Conservation (phyloP, 1,284 basidiomycete species). For the Malassezia arunalokei region DNA sequence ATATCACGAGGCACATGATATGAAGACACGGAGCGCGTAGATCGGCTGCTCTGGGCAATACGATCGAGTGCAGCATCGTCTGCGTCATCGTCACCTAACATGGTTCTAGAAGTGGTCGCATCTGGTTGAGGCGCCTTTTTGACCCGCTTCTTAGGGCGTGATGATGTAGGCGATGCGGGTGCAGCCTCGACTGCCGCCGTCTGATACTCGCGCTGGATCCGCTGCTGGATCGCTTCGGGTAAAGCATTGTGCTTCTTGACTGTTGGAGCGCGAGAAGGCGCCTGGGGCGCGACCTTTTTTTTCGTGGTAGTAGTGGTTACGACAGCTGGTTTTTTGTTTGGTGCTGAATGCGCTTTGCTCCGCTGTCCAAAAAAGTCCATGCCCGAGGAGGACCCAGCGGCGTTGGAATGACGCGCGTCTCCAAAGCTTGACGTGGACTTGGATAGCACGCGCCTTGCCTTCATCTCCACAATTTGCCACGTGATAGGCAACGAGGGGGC, state of each 20-base stretch:
- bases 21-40: slow-evolving; percentile 4
- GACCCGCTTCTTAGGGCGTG: neutral
- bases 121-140: neutral
- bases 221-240: slow-evolving; percentile 4
- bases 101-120: neutral
- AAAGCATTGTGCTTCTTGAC: slow-evolving; percentile 6
- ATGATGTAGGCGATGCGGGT: neutral
- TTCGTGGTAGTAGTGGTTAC: neutral
- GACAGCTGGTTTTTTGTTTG: neutral
- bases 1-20: slow-evolving; percentile 25
- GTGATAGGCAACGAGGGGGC: too few relatives aligned
- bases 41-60: neutral
- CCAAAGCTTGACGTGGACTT: too few relatives aligned
- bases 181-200: neutral
- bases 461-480: too few relatives aligned
- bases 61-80: neutral
- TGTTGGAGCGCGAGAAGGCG: neutral
- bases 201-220: slow-evolving; percentile 3
- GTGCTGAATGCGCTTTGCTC: neutral
- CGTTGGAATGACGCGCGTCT: too few relatives aligned
- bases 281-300: slow-evolving; percentile 2
- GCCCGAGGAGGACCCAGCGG: too few relatives aligned
- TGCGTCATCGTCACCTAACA: neutral
- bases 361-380: slow-evolving; percentile 17
- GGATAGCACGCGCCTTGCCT: too few relatives aligned